These are phyloP conservation scores for Yarrowia sp. DNA, from an alignment of 805 yeast genomes.

Conservation along the genomic window DNA sequence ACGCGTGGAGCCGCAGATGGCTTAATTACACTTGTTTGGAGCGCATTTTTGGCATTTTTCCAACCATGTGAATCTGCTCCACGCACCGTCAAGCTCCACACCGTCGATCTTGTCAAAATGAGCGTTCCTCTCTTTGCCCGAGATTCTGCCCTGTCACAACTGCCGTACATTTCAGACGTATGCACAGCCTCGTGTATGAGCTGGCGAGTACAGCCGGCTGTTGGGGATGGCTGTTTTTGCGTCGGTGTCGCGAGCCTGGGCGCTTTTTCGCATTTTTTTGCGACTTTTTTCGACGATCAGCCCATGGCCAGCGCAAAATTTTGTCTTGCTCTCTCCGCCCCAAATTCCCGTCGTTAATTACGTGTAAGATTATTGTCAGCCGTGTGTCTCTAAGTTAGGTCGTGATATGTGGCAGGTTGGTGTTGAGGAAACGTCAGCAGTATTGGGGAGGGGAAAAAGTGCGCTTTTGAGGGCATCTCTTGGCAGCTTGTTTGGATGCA, in stretches of 20 bases:
- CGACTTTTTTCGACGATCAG: too few species aligned
- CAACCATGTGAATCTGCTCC: not conserved
- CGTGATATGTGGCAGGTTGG: slow-evolving; percentile 1
- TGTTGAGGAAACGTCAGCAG: not conserved
- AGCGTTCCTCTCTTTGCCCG: not conserved
- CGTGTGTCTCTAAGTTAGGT: slow-evolving; percentile 4
- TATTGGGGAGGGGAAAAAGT: too few species aligned
- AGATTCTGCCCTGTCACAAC: not conserved
- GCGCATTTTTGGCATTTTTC: not conserved
- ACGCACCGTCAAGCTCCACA: too few species aligned
- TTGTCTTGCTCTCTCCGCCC: not conserved
- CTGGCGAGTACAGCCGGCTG: not conserved
- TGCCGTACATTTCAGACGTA: not conserved
- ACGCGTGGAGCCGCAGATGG: too few species aligned
- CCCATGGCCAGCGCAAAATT: too few species aligned
- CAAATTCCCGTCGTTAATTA: not conserved
- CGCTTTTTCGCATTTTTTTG: not conserved
- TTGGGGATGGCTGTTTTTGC: not conserved
- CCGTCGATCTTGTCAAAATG: not conserved
- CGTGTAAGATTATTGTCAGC: not conserved
- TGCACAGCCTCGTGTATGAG: slow-evolving; percentile 8
- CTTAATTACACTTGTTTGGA: too few species aligned
- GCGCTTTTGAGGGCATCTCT: too few species aligned
- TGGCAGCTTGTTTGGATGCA: too few species aligned
- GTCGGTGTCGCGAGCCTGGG: too few species aligned